Evolutionary conservation across 2,329 filamentous ascomycete species (phyloP), one percentile per base, ranked within the genome.

Genomic region (Fusarium sambucinum): DNA sequence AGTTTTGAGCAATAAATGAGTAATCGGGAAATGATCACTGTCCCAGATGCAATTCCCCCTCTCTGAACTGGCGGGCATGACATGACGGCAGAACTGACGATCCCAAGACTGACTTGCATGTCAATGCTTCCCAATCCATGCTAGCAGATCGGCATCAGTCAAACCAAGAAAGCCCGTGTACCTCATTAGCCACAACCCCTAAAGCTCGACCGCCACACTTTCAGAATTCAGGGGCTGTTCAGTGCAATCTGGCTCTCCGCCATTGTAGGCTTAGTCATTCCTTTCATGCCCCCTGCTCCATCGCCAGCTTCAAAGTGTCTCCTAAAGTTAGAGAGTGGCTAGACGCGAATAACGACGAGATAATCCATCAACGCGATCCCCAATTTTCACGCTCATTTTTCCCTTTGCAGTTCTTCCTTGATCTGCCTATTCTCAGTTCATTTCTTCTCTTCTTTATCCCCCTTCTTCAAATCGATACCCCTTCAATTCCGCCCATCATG

Each of bases 401-500:
- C 73, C 58, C 58, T 58, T 54, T 50, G 27, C 56, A 41, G 67
- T 56, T 40, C 40, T 27, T 16, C 23, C 32, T 37, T 46, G 46
- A 55, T 35, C 35, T 53, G 17, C 21, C 16, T 51, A n/a, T 42
- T 41, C 37, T 38, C 27, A 50, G 17, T 7, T 54, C 32, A n/a
- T 21, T 52, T 38, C n/a, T 23, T 30, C 13, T n/a, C 38, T 29
- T 25, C 21, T 19, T 45, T 27, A 29, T 41, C 21, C 35, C 27
- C n/a, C n/a, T 60, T 32, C 41, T 51, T 56, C 46, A 29, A 55
- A 55, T 41, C 55, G 21, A 50, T 48, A 57, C 44, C 45, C 57
- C 54, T 35, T 59, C 53, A 55, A 67, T 23, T 38, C 52, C 55
- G 33, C 29, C 48, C 70, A 71, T 71, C 73, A 88, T 88, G 86